A percentile compares a stretch with the other conserved stretches of the same genome.
Conservation (phyloP, 163 green algal species). For the Chlorella variabilis region DNA sequence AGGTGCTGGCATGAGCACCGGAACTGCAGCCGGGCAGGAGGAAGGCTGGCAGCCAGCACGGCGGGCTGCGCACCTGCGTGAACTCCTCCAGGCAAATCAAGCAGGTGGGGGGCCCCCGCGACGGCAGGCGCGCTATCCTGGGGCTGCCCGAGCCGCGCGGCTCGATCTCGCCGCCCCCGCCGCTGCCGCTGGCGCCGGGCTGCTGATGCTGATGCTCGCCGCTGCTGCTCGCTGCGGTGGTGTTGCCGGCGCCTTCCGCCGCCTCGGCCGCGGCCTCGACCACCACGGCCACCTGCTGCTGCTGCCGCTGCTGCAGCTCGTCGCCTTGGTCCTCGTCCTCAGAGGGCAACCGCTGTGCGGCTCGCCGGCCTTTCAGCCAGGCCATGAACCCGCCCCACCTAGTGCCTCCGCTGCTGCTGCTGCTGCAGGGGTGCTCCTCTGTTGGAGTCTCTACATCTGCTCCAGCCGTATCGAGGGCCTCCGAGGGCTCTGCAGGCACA, state of each 20-base stretch:
- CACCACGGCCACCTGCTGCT: conserved; percentile 12
- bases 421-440: background rate
- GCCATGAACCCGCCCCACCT: background rate
- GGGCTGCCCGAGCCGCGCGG: background rate
- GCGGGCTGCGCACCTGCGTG: background rate
- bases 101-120: conserved; percentile 23
- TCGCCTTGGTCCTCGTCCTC: background rate
- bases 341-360: background rate
- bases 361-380: background rate
- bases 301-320: conserved; percentile 8
- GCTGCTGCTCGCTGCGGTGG: background rate
- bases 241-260: background rate
- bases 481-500: background rate
- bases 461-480: no score
- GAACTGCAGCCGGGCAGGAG: no score
- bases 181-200: conserved; percentile 10
- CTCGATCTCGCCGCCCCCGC: conserved; percentile 9
- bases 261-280: conserved; percentile 1
- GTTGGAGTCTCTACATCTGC: background rate
- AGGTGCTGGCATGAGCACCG: no score
- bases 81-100: conserved; percentile 31
- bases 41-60: background rate
- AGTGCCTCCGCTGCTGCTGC: background rate
- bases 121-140: background rate
- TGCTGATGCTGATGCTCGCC: background rate